Evolutionary conservation across 306 rosid species (phyloP), one percentile per base, ranked within the genome.

Genomic region (Adenanthera pavonina): DNA sequence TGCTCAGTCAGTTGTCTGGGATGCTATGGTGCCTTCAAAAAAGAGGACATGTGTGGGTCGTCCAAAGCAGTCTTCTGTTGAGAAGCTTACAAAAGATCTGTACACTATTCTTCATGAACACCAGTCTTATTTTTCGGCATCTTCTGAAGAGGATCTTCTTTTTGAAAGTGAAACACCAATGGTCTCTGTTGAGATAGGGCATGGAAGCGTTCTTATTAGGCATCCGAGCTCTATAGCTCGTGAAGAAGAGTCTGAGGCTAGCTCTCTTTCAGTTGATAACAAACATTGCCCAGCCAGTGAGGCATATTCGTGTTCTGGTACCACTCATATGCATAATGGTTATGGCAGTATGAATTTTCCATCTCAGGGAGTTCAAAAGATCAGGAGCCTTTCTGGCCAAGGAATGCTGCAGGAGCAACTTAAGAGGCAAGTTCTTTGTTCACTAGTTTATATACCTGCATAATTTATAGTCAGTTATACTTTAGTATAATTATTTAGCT

Each of bases 121-220:
- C 83, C 93, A 86, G 82, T 92, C 97, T 40, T 89, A 85, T 87
- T 92, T 96, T 86, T 92, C 97, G 17, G 91, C 87, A 65, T 92
- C 99, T 64, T 96, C 99, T 17, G 94, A 93, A 69, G 98, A 92
- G 66, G 99, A 93, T 81, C 87, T 96, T 72, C 98, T 96, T 86
- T 96, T 91, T 43, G 98, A 91, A 83, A 92, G 92, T 74, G 97
- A 91, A 84, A 87, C 89, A 33, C 98, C 99, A 36, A 89, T 93
- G 99, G 98, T 96, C 79, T 96, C 98, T 69, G 99, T 96, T 81
- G 99, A 96, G 92, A 93, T 93, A 81, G 99, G 99, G 69, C 99
- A 96, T 84, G 99, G 99, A 83, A 93, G 97, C 36, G 86, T 96
- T 84, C 98, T 96, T 83, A 93, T 96, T 25, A 91, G 94, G 93